These are phyloP conservation scores for Coemansia sp. DNA, from an alignment of 192 early-diverging fungal genomes.

Conservation along the genomic window DNA sequence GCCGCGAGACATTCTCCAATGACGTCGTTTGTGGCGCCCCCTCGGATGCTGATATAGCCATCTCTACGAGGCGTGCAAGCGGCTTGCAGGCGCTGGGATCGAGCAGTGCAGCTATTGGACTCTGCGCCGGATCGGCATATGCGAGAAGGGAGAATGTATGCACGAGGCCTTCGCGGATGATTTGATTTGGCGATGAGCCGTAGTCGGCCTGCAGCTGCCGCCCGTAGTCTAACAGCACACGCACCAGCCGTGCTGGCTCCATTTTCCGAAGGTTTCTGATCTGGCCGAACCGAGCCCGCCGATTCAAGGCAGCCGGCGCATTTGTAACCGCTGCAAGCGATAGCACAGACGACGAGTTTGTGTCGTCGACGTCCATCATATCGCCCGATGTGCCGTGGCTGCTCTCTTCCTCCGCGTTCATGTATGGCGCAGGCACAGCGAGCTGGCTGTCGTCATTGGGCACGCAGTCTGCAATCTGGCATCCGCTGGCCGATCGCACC, in stretches of 20 bases:
- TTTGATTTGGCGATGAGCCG: conserved; percentile 38
- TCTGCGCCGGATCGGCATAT: conserved; percentile 61
- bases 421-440: conserved; percentile 14
- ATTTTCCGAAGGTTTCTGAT: conserved; percentile 25
- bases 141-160: conserved; percentile 74
- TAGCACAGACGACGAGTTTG: conserved; percentile 30
- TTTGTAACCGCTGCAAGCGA: conserved; percentile 41
- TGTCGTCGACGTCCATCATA: conserved; percentile 59
- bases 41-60: conserved; percentile 65
- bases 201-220: conserved; percentile 62
- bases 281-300: conserved; percentile 28
- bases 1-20: conserved; percentile 56
- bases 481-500: conserved; percentile 55
- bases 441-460: conserved; percentile 38
- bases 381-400: conserved; percentile 13
- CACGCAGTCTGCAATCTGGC: conserved; percentile 35
- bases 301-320: conserved; percentile 18
- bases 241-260: conserved; percentile 41
- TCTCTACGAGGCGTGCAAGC: conserved; percentile 68
- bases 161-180: conserved; percentile 55
- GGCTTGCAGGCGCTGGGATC: conserved; percentile 57
- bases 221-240: conserved; percentile 53
- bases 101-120: conserved; percentile 56
- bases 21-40: conserved; percentile 59
- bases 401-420: background rate